Conservation (phyloP, 2,329 filamentous ascomycete genomes). For the Fusarium drepaniforme region DNA sequence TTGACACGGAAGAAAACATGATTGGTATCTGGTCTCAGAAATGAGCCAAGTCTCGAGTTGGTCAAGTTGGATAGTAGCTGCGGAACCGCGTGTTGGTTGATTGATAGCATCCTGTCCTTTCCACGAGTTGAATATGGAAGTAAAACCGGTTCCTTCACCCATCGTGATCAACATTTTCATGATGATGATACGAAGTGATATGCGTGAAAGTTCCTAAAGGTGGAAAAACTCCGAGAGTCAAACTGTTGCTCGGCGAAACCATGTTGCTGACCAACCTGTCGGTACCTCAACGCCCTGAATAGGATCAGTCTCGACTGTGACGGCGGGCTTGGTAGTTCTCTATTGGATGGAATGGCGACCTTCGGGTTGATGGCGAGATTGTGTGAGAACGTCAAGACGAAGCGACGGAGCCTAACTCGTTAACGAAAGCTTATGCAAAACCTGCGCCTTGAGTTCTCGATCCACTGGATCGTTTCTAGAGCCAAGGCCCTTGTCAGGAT, state of each 20-base stretch:
- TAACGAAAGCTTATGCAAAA: neutral
- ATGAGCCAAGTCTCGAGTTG: constrained; percentile 23
- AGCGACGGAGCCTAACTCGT: constrained; percentile 1
- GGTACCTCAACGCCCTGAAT: constrained; percentile 25
- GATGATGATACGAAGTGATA: constrained; percentile 1
- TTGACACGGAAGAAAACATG: constrained; percentile 55
- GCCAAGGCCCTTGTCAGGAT: neutral
- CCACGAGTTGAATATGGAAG: neutral
- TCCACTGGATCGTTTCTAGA: constrained; percentile 7
- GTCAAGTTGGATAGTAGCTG: neutral
- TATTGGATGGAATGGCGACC: constrained; percentile 21
- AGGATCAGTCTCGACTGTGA: constrained; percentile 26
- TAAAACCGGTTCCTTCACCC: neutral
- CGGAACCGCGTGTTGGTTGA: neutral
- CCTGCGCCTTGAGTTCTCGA: constrained; percentile 11
- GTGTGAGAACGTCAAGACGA: constrained; percentile 12
- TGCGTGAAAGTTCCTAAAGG: constrained; percentile 19
- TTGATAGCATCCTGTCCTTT: constrained; percentile 2
- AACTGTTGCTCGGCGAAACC: constrained; percentile 25
- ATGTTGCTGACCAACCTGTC: constrained; percentile 17
- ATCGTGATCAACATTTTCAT: constrained; percentile 2
- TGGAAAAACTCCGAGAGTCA: constrained; percentile 23
- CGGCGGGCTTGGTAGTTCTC: neutral
- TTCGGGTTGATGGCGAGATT: constrained; percentile 10
- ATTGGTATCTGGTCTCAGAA: constrained; percentile 50